Conservation (phyloP, 352 stramenopile species). For the Phytophthora pistaciae region DNA sequence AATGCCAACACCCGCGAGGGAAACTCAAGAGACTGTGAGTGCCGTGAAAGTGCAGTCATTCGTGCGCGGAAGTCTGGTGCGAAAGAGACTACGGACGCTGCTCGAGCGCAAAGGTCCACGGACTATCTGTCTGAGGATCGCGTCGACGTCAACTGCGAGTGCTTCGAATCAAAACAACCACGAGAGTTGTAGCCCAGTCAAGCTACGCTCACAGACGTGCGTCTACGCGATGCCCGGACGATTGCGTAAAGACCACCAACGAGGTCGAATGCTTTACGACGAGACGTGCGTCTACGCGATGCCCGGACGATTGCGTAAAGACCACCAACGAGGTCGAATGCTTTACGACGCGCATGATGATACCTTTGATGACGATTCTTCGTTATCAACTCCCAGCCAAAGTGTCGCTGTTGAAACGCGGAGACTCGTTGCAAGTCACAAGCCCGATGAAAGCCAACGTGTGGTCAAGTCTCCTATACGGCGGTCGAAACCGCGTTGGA, state of each 20-base stretch:
- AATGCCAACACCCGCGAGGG: slow-evolving; percentile 14
- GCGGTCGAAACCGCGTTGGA: slow-evolving; percentile 17
- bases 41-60: slow-evolving; percentile 65
- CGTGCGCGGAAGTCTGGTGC: slow-evolving; percentile 46
- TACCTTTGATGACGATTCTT: not conserved
- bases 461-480: slow-evolving; percentile 5
- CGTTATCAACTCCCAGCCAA: not conserved
- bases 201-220: slow-evolving; percentile 23
- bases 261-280: not conserved
- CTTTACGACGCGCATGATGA: slow-evolving; percentile 5
- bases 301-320: slow-evolving; percentile 27
- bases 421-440: slow-evolving; percentile 22
- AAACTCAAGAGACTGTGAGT: slow-evolving; percentile 38
- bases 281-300: too few relatives aligned
- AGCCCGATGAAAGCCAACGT: not conserved
- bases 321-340: slow-evolving; percentile 6
- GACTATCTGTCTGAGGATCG: slow-evolving; percentile 43
- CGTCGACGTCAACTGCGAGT: not conserved
- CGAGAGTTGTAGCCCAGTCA: slow-evolving; percentile 1
- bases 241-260: slow-evolving; percentile 9
- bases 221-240: slow-evolving; percentile 40
- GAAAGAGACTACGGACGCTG: slow-evolving; percentile 42
- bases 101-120: slow-evolving; percentile 25
- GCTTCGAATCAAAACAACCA: slow-evolving; percentile 30
- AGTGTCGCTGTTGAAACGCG: slow-evolving; percentile 19